These are phyloP conservation scores for Citrus sinensis DNA, from an alignment of 345 rosid genomes.

Conservation along the genomic window DVS_A1.0 CM039161.1:16924001-16924500, in stretches of 20 bases:
- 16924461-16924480: neutral
- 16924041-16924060: neutral
- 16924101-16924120: neutral
- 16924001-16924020: slow-evolving; percentile 76
- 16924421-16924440: slow-evolving; percentile 1
- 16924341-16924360: neutral
- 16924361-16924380: slow-evolving; percentile 10
- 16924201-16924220: neutral
- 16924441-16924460: neutral
- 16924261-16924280: neutral
- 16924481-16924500: neutral
- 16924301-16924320: neutral
- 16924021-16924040: slow-evolving; percentile 24
- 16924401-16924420: slow-evolving; percentile 11
- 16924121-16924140: slow-evolving; percentile 21
- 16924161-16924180: neutral
- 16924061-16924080: slow-evolving; percentile 20
- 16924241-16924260: neutral
- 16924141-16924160: neutral
- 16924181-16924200: neutral
- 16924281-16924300: neutral
- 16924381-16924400: neutral
- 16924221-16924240: neutral
- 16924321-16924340: neutral
- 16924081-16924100: slow-evolving; percentile 15